These are phyloP conservation scores for Candida tropicalis DNA, from an alignment of 1,139 yeast genomes.

Conservation along the genomic window DNA sequence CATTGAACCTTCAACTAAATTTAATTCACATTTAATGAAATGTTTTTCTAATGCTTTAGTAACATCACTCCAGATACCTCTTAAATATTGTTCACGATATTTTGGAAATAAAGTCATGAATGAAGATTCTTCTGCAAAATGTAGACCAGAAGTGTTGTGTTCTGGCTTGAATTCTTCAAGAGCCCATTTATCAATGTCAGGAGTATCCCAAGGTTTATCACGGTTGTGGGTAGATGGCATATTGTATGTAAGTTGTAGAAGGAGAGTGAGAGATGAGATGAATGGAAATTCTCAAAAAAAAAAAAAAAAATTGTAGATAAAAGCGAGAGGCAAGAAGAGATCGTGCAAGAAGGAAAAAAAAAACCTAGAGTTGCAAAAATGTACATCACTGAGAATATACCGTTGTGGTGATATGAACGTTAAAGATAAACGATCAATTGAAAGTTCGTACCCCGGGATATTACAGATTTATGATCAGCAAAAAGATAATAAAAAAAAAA, in stretches of 20 bases:
- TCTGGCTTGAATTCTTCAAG: slow-evolving; percentile 88
- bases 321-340: too few relatives aligned
- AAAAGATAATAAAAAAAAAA: too few relatives aligned
- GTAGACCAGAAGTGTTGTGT: slow-evolving; percentile 81
- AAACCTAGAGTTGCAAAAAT: too few relatives aligned
- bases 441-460: too few relatives aligned
- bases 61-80: slow-evolving; percentile 92
- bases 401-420: too few relatives aligned
- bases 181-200: slow-evolving; percentile 93
- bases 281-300: slow-evolving; percentile 71
- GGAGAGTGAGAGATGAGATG: slow-evolving; percentile 12
- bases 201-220: slow-evolving; percentile 98
- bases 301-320: not conserved
- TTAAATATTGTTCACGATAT: slow-evolving; percentile 88
- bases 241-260: too few relatives aligned
- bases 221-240: slow-evolving; percentile 94
- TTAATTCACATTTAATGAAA: slow-evolving; percentile 78
- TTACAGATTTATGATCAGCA: too few relatives aligned
- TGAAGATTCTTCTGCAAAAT: slow-evolving; percentile 92
- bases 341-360: too few relatives aligned
- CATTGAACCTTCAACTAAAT: slow-evolving; percentile 96
- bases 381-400: too few relatives aligned
- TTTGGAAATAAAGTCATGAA: slow-evolving; percentile 96
- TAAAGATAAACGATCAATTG: too few relatives aligned
- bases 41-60: slow-evolving; percentile 75